phyloP scores from a whole-genome alignment of 495 filamentous ascomycete genomes.

The Saxispiralis lemnorum region DNA sequence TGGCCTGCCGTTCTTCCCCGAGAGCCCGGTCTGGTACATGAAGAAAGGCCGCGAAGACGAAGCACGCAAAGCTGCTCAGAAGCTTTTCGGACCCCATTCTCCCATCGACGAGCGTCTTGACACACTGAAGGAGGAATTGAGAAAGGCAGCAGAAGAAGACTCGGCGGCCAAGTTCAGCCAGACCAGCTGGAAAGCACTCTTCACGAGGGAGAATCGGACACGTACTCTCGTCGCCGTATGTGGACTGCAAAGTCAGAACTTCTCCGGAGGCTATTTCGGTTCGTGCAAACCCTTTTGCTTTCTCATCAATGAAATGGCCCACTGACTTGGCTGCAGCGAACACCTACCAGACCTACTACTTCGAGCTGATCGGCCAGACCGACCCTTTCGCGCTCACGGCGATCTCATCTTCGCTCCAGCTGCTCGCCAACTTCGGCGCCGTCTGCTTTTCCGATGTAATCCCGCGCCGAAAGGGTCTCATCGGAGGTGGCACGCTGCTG shows the following conservation, averaged over 20 bases:
- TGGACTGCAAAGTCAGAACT: neutral
- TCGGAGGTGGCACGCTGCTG: neutral
- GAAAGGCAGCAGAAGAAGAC: neutral
- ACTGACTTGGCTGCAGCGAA: neutral
- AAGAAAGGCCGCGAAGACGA: neutral
- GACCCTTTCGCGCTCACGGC: slow-evolving; percentile 2
- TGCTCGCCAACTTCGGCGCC: neutral
- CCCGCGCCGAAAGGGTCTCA: slow-evolving; percentile 1
- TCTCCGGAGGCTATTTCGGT: slow-evolving; percentile 2
- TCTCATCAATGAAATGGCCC: too few species aligned
- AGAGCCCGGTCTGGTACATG: slow-evolving; percentile 5
- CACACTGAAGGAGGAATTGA: neutral
- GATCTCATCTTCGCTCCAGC: slow-evolving; percentile 1
- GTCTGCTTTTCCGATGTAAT: neutral
- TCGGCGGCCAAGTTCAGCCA: neutral
- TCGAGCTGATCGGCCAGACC: slow-evolving; percentile 1
- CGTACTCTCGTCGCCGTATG: neutral
- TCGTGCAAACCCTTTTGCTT: too few species aligned
- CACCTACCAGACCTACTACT: slow-evolving; percentile 4
- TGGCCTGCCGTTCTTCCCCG: slow-evolving; percentile 7
- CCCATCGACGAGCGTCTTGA: neutral
- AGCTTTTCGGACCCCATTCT: neutral
- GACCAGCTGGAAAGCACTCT: slow-evolving; percentile 2
- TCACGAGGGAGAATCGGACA: neutral
- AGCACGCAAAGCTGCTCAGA: neutral